Conservation (phyloP, 2,329 filamentous ascomycete species). For the Pestalotiopsis sp. region DNA sequence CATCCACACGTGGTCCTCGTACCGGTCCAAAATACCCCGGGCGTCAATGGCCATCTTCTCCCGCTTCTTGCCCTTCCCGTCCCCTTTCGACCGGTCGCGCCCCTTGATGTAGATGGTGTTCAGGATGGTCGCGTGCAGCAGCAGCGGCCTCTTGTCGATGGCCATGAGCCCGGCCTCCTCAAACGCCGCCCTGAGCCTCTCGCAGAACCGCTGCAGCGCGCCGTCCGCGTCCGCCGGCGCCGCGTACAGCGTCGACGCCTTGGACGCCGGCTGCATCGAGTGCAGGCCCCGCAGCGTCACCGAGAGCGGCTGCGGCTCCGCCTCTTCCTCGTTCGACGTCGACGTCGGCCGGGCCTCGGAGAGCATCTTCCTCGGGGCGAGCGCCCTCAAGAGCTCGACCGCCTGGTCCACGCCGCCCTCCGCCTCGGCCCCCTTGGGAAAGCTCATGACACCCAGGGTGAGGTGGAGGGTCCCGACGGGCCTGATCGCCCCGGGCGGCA, state of each 20-base stretch:
- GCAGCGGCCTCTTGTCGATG: constrained; percentile 61
- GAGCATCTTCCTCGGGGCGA: constrained; percentile 42
- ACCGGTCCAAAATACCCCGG: constrained; percentile 55
- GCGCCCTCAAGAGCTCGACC: constrained; percentile 35
- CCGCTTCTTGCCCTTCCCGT: constrained; percentile 24
- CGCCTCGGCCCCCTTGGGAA: constrained; percentile 46
- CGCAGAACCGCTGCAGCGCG: constrained; percentile 57
- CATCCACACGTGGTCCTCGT: constrained; percentile 70
- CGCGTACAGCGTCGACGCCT: constrained; percentile 66
- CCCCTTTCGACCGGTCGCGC: constrained; percentile 10
- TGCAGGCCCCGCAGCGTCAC: constrained; percentile 56
- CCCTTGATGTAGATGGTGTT: constrained; percentile 78
- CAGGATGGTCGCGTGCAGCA: constrained; percentile 81
- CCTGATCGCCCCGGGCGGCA: constrained; percentile 69
- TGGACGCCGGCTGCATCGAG: constrained; percentile 60
- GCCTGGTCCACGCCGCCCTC: constrained; percentile 45
- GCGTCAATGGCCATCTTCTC: constrained; percentile 54
- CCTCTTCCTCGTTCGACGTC: constrained; percentile 1
- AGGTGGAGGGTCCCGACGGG: constrained; percentile 81
- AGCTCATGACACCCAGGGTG: constrained; percentile 83
- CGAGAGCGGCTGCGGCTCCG: constrained; percentile 31
- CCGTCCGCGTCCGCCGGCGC: constrained; percentile 54
- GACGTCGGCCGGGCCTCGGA: constrained; percentile 17
- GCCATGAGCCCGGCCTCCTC: constrained; percentile 54
- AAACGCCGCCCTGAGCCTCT: constrained; percentile 55